These are phyloP conservation scores for Boletus sp. DNA, from an alignment of 768 basidiomycete species.

Conservation along the genomic window DNA sequence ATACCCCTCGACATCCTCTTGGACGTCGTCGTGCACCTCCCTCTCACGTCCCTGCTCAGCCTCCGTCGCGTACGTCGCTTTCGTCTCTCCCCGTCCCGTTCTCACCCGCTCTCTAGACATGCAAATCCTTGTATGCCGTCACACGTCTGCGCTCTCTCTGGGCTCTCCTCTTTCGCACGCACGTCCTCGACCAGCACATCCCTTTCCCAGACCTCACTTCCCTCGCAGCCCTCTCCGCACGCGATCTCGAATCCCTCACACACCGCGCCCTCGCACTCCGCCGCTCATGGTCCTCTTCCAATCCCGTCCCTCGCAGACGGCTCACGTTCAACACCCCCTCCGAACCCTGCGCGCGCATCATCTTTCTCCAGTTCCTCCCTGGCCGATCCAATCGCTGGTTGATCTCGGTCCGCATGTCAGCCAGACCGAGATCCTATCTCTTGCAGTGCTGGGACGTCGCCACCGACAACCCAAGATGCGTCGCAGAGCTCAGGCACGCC, in stretches of 20 bases:
- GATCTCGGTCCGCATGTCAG: conserved; percentile 41
- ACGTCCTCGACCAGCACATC: conserved; percentile 42
- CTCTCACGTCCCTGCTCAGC: conserved; percentile 40
- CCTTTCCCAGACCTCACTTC: conserved; percentile 45
- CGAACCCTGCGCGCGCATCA: conserved; percentile 34
- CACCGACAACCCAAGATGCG: conserved; percentile 32
- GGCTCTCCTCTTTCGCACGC: conserved; percentile 41
- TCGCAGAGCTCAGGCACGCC: conserved; percentile 39
- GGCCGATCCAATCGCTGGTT: conserved; percentile 43
- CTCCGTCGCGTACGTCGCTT: conserved; percentile 44
- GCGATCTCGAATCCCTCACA: conserved; percentile 45
- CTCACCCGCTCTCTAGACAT: conserved; percentile 39
- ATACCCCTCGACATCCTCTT: conserved; percentile 53
- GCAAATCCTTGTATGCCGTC: conserved; percentile 39
- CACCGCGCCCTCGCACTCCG: conserved; percentile 42
- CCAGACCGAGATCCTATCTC: conserved; percentile 28
- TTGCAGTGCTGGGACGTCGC: conserved; percentile 61
- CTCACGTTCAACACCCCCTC: conserved; percentile 25
- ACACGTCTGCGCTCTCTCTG: conserved; percentile 52
- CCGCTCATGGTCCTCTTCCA: conserved; percentile 47
- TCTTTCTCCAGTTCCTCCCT: conserved; percentile 49
- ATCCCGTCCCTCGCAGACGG: conserved; percentile 33
- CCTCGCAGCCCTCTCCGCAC: conserved; percentile 35
- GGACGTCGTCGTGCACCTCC: conserved; percentile 41
- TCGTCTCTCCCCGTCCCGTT: not conserved